These are phyloP conservation scores for Cutaneotrichosporon spelunceum DNA, from an alignment of 1,284 basidiomycete species.

Conservation along the genomic window DNA sequence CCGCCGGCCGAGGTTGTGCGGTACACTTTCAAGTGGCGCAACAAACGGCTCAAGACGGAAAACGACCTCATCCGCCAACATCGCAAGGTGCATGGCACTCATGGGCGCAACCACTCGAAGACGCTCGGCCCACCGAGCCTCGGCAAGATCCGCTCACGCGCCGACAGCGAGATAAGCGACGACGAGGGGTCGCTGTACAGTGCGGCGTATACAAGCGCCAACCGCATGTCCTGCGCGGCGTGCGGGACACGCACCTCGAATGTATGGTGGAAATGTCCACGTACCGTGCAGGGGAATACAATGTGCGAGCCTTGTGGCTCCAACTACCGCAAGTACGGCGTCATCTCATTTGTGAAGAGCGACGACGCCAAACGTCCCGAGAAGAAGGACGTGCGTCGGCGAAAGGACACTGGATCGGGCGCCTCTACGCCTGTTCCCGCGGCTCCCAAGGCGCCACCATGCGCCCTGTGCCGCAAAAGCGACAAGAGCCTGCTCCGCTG, in stretches of 20 bases:
- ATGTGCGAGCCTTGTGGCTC: conserved; percentile 75
- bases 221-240: conserved; percentile 60
- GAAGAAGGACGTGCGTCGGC: conserved; percentile 58
- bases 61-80: conserved; percentile 47
- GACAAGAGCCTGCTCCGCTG: conserved; percentile 75
- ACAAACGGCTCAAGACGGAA: conserved; percentile 46
- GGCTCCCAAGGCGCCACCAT: conserved; percentile 62
- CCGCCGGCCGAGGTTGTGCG: conserved; percentile 45
- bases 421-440: conserved; percentile 43
- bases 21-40: conserved; percentile 52
- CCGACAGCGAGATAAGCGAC: conserved; percentile 54
- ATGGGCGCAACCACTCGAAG: conserved; percentile 39
- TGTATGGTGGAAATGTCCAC: conserved; percentile 81
- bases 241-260: conserved; percentile 71
- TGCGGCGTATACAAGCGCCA: conserved; percentile 20
- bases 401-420: conserved; percentile 52
- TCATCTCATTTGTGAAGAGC: conserved; percentile 52
- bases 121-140: conserved; percentile 45
- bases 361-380: conserved; percentile 42
- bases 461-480: conserved; percentile 66
- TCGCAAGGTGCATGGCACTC: conserved; percentile 37
- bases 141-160: conserved; percentile 37
- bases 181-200: conserved; percentile 52
- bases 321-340: conserved; percentile 81
- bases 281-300: conserved; percentile 63